These are phyloP conservation scores for Talaromyces sp. DNA, from an alignment of 2,329 filamentous ascomycete genomes.

Conservation along the genomic window DNA sequence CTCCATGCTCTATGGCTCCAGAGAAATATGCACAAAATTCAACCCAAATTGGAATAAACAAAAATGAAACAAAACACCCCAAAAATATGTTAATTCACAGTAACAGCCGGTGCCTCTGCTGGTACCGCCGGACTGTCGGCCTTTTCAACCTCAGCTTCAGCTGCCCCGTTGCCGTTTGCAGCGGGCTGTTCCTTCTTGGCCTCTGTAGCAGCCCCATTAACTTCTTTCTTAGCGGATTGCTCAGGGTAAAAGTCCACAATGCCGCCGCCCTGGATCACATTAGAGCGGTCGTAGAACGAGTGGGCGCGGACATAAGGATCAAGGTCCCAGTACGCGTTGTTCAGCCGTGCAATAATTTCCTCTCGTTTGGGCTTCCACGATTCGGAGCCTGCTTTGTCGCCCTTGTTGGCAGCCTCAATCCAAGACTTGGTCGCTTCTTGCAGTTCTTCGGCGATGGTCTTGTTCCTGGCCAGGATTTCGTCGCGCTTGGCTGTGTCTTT, in stretches of 20 bases:
- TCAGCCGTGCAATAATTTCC: conserved; percentile 58
- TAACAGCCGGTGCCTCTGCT: neutral
- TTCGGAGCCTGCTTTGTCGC: conserved; percentile 41
- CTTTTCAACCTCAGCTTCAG: neutral
- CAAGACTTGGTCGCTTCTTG: conserved; percentile 71
- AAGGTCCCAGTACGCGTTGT: conserved; percentile 77
- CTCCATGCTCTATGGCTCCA: neutral
- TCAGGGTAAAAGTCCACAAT: conserved; percentile 65
- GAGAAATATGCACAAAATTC: neutral
- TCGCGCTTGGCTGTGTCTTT: conserved; percentile 61
- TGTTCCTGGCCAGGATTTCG: conserved; percentile 58
- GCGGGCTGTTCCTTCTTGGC: neutral
- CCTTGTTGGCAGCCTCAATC: conserved; percentile 54
- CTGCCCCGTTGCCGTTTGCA: neutral
- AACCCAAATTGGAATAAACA: neutral
- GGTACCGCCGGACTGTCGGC: neutral
- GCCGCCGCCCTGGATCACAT: conserved; percentile 64
- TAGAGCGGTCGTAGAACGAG: conserved; percentile 77
- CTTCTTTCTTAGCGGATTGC: neutral
- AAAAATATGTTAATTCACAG: neutral
- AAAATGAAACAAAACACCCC: neutral
- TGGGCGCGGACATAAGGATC: conserved; percentile 82
- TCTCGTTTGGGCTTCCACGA: conserved; percentile 55
- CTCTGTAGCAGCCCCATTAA: neutral
- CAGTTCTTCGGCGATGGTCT: conserved; percentile 63